These are phyloP conservation scores for Quaeritorhiza haematococci DNA, from an alignment of 371 early-diverging fungal species.

Conservation along the genomic window DNA sequence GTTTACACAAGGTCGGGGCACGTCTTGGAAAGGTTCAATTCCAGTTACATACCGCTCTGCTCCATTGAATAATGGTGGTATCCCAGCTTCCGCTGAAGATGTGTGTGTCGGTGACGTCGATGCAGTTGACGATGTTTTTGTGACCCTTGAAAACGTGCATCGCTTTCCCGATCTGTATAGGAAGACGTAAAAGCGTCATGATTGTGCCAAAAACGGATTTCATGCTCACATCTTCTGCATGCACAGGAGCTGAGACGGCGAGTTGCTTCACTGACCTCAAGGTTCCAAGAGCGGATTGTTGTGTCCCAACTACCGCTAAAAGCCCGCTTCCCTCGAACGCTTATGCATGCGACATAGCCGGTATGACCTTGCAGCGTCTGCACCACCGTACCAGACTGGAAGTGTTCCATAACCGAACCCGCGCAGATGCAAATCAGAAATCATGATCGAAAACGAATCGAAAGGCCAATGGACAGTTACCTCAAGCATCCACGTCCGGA, in stretches of 20 bases:
- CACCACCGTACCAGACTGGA: conserved; percentile 9
- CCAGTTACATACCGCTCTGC: conserved; percentile 29
- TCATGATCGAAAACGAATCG: background rate
- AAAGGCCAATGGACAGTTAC: conserved; percentile 8
- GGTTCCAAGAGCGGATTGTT: conserved; percentile 42
- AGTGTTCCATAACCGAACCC: background rate
- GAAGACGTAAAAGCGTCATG: too few relatives aligned
- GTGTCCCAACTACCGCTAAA: conserved; percentile 46
- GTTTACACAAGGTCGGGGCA: too few relatives aligned
- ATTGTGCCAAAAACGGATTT: background rate
- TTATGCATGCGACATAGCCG: conserved; percentile 36
- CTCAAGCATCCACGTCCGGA: conserved; percentile 35
- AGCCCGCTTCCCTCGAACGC: conserved; percentile 33
- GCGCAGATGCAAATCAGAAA: background rate
- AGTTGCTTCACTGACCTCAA: conserved; percentile 24
- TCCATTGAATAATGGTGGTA: conserved; percentile 46
- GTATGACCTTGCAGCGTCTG: conserved; percentile 33
- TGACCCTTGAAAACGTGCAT: conserved; percentile 49
- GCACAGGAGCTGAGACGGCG: background rate
- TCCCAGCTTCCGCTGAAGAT: conserved; percentile 44
- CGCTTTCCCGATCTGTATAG: conserved; percentile 27
- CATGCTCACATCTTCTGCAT: background rate
- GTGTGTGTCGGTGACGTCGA: conserved; percentile 43
- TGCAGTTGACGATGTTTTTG: conserved; percentile 40
- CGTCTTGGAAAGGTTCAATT: too few relatives aligned